Conservation (phyloP, 352 stramenopile genomes). For the Hyaloperonospora brassicae region DNA sequence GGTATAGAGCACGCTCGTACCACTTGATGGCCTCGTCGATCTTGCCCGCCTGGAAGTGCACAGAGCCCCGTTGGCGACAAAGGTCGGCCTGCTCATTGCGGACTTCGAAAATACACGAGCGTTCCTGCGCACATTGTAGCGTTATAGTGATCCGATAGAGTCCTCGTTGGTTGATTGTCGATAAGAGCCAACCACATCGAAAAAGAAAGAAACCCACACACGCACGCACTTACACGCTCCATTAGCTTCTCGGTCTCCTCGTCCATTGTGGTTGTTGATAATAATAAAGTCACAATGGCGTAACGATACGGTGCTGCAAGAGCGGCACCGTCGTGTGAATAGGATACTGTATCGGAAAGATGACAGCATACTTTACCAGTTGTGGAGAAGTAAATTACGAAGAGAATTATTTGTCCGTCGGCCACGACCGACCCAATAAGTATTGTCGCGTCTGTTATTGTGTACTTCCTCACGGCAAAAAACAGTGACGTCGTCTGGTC, state of each 20-base stretch:
- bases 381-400: too few relatives aligned
- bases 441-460: too few relatives aligned
- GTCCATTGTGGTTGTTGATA: constrained; percentile 11
- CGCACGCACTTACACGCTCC: constrained; percentile 19
- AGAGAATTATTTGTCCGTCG: too few relatives aligned
- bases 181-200: too few relatives aligned
- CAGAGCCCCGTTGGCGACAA: constrained; percentile 61
- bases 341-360: constrained; percentile 1
- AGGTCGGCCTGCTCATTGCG: constrained; percentile 54
- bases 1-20: constrained; percentile 71
- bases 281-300: neutral
- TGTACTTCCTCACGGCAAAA: too few relatives aligned
- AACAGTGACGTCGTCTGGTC: too few relatives aligned
- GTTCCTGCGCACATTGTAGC: constrained; percentile 34
- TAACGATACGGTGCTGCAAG: constrained; percentile 1
- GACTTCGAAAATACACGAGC: constrained; percentile 80
- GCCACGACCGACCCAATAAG: too few relatives aligned
- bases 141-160: too few relatives aligned
- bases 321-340: neutral
- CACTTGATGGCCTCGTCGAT: constrained; percentile 41
- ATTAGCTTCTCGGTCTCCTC: constrained; percentile 30
- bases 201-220: too few relatives aligned
- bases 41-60: constrained; percentile 47
- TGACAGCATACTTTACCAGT: too few relatives aligned
- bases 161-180: too few relatives aligned